Evolutionary conservation across 1,284 basidiomycete genomes (phyloP).

Genomic region (Sparassis latifolia): DNA sequence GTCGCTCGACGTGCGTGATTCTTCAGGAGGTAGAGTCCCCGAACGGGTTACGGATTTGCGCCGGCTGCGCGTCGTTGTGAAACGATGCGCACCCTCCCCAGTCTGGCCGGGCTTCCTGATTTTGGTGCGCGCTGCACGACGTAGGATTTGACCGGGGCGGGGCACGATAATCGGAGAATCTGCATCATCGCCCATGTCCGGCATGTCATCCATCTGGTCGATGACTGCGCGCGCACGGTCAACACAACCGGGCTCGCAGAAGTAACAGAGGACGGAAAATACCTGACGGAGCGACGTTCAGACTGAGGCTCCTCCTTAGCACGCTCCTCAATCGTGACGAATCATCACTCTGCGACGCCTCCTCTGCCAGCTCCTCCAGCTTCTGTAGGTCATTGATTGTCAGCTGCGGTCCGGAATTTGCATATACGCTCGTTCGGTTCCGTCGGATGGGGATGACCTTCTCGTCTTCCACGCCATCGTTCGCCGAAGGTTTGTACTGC

Average conservation of each 20-base stretch:
- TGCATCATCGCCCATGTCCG: slow-evolving; percentile 68
- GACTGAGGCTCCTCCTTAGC: slow-evolving; percentile 81
- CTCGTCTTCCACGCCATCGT: slow-evolving; percentile 69
- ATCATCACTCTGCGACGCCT: slow-evolving; percentile 79
- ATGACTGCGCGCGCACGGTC: slow-evolving; percentile 37
- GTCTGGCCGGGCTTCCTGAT: slow-evolving; percentile 83
- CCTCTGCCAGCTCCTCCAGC: slow-evolving; percentile 88
- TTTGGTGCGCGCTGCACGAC: slow-evolving; percentile 89
- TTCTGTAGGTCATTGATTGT: slow-evolving; percentile 91
- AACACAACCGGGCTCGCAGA: slow-evolving; percentile 8
- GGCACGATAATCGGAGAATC: slow-evolving; percentile 89
- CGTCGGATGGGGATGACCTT: slow-evolving; percentile 62
- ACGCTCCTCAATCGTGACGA: slow-evolving; percentile 78
- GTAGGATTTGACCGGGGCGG: slow-evolving; percentile 83
- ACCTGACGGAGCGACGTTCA: slow-evolving; percentile 84
- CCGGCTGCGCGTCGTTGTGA: slow-evolving; percentile 50
- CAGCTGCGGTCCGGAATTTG: slow-evolving; percentile 62
- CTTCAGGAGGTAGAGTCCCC: slow-evolving; percentile 11
- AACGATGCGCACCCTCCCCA: slow-evolving; percentile 79
- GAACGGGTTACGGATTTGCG: slow-evolving; percentile 30
- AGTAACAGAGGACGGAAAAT: slow-evolving; percentile 29
- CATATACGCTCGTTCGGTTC: slow-evolving; percentile 60
- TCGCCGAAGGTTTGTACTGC: slow-evolving; percentile 74
- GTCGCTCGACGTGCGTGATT: slow-evolving; percentile 31
- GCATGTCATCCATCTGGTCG: slow-evolving; percentile 59